A percentile compares a stretch with the other conserved stretches of the same genome.
Conservation (phyloP, 1,284 basidiomycete species). For the Ganoderma sinense region DNA sequence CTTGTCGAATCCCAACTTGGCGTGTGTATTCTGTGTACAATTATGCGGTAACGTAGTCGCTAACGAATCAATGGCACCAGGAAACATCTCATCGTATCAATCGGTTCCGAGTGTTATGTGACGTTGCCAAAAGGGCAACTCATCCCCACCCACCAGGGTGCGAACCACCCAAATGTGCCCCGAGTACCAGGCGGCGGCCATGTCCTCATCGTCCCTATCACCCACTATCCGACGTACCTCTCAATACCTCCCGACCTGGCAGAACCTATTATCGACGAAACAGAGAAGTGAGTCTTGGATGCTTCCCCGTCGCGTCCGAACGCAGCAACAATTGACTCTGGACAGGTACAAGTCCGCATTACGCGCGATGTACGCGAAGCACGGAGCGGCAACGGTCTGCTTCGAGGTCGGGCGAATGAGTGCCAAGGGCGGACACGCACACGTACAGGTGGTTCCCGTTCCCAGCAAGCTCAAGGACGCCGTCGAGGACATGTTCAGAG, state of each 20-base stretch:
- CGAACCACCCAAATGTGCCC: slow-evolving; percentile 46
- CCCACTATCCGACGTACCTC: slow-evolving; percentile 67
- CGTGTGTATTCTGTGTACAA: slow-evolving; percentile 53
- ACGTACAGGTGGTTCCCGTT: slow-evolving; percentile 88
- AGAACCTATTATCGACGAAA: slow-evolving; percentile 80
- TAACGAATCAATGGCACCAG: slow-evolving; percentile 46
- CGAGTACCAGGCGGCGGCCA: slow-evolving; percentile 93
- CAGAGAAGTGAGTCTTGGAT: slow-evolving; percentile 60
- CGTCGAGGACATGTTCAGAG: slow-evolving; percentile 75
- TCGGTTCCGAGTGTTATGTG: slow-evolving; percentile 92
- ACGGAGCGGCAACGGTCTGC: slow-evolving; percentile 73
- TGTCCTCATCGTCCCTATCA: slow-evolving; percentile 88
- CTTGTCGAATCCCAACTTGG: slow-evolving; percentile 88
- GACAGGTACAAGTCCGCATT: slow-evolving; percentile 82
- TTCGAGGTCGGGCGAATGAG: slow-evolving; percentile 91
- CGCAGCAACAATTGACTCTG: slow-evolving; percentile 1
- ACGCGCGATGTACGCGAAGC: slow-evolving; percentile 73
- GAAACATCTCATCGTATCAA: slow-evolving; percentile 94
- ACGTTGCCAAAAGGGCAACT: slow-evolving; percentile 95
- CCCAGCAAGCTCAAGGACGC: slow-evolving; percentile 66
- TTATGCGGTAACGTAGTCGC: background rate
- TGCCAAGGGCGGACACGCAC: slow-evolving; percentile 92
- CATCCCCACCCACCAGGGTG: slow-evolving; percentile 74
- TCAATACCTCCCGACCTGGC: slow-evolving; percentile 79
- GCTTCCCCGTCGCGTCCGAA: background rate